A percentile compares a stretch with the other conserved stretches of the same genome.
Evolutionary conservation across 495 filamentous ascomycete species (phyloP).

Genomic region (Neurospora cerealis): DNA sequence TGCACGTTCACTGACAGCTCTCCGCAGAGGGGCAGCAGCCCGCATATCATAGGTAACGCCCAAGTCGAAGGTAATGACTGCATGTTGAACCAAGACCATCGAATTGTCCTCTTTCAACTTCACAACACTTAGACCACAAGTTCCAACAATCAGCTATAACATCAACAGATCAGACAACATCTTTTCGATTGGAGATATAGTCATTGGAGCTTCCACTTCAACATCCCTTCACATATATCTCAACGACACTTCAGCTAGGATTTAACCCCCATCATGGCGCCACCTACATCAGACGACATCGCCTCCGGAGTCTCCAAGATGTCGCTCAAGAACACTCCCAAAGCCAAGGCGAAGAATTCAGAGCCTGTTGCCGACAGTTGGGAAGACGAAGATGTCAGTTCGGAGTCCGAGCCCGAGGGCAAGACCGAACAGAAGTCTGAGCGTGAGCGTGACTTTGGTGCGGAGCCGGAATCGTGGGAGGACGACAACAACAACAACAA

Average conservation of each 20-base stretch:
- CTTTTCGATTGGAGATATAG: neutral
- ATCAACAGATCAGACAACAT: neutral
- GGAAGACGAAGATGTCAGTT: slow-evolving; percentile 61
- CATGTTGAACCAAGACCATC: neutral
- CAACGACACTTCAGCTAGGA: neutral
- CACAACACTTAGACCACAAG: neutral
- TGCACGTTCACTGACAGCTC: neutral
- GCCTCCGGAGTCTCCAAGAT: slow-evolving; percentile 26
- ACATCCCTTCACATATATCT: neutral
- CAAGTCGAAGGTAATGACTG: neutral
- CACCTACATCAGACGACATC: slow-evolving; percentile 13
- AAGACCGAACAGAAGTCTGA: slow-evolving; percentile 11
- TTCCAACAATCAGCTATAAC: neutral
- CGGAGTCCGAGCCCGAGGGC: slow-evolving; percentile 28
- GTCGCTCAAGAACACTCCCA: slow-evolving; percentile 20
- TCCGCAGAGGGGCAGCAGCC: neutral
- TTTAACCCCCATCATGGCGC: slow-evolving; percentile 8
- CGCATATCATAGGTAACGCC: neutral
- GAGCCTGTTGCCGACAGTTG: slow-evolving; percentile 63
- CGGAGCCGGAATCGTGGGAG: neutral
- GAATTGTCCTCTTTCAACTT: neutral
- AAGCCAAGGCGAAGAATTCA: slow-evolving; percentile 24
- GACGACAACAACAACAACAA: neutral
- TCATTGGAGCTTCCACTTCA: neutral
- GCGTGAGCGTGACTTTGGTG: slow-evolving; percentile 2